Evolutionary conservation across 2,329 filamentous ascomycete genomes (phyloP).

Genomic region (Fusarium sp.): DNA sequence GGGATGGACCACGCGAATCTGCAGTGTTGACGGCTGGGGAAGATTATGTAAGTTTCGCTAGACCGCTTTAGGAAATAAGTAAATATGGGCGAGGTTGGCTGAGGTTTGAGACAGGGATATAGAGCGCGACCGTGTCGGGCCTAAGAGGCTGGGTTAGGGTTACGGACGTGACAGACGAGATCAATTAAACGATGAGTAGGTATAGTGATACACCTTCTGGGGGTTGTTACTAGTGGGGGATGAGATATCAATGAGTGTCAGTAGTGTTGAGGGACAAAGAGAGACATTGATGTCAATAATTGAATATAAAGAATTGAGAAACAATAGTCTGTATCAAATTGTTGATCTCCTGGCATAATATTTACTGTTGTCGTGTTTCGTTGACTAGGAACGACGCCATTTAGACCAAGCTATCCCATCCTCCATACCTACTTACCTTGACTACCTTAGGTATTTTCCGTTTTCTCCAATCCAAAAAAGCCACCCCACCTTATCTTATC

Average conservation of each 20-base stretch:
- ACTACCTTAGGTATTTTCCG: background rate
- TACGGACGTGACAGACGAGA: conserved; percentile 15
- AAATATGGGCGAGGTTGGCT: conserved; percentile 37
- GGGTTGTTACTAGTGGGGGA: background rate
- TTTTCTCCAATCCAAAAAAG: conserved; percentile 5
- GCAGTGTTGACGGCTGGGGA: conserved; percentile 7
- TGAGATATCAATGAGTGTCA: background rate
- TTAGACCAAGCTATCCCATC: background rate
- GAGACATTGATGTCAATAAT: background rate
- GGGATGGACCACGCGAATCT: conserved; percentile 13
- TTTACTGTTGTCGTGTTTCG: conserved; percentile 22
- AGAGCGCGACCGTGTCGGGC: conserved; percentile 27
- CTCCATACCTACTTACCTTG: background rate
- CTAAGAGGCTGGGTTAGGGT: conserved; percentile 26
- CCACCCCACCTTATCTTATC: conserved; percentile 35
- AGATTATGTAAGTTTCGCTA: conserved; percentile 18
- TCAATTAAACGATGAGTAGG: background rate
- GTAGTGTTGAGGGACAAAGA: background rate
- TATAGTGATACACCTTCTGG: background rate
- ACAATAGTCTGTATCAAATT: background rate
- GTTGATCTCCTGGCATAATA: background rate
- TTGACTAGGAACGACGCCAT: conserved; percentile 20
- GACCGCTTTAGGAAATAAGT: conserved; percentile 32
- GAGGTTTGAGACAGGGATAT: conserved; percentile 4
- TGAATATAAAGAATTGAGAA: background rate